Conservation (phyloP, 441 rosid species). For the Daphne laureola region DNA sequence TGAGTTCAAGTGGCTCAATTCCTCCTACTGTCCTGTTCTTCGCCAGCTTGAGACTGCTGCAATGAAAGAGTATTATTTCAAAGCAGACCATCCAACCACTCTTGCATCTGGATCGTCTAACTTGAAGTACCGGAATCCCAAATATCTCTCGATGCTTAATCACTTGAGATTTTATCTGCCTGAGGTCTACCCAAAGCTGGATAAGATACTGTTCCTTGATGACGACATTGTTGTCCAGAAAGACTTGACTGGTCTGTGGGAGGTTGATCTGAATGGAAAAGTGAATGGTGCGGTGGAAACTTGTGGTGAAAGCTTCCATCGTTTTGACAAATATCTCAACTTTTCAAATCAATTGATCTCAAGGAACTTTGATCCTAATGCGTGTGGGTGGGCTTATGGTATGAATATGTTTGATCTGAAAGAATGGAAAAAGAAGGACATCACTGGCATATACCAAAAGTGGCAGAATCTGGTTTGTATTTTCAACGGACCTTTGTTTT, state of each 20-base stretch:
- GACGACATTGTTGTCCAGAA: constrained; percentile 94
- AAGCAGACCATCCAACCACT: constrained; percentile 86
- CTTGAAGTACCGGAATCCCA: constrained; percentile 91
- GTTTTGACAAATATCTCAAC: constrained; percentile 91
- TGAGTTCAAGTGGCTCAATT: constrained; percentile 95
- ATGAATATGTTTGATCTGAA: constrained; percentile 92
- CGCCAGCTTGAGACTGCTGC: constrained; percentile 93
- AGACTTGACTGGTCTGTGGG: constrained; percentile 91
- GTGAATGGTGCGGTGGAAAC: constrained; percentile 99
- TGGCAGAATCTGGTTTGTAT: constrained; percentile 93
- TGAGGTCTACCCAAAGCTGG: constrained; percentile 84
- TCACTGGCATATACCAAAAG: constrained; percentile 94
- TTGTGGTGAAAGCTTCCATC: constrained; percentile 94
- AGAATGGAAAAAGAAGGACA: constrained; percentile 89
- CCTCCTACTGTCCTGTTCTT: constrained; percentile 94
- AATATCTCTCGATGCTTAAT: constrained; percentile 95
- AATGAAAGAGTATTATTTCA: constrained; percentile 96
- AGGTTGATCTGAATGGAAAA: constrained; percentile 90
- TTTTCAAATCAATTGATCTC: constrained; percentile 88
- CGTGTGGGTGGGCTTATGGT: constrained; percentile 99
- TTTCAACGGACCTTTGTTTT: background rate
- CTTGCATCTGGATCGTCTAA: constrained; percentile 81
- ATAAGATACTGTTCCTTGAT: constrained; percentile 77
- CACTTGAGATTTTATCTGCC: constrained; percentile 96
- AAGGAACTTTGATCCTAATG: constrained; percentile 82